These are phyloP conservation scores for Sugiyamaella chiloensis DNA, from an alignment of 805 yeast genomes.

Conservation along the genomic window DNA sequence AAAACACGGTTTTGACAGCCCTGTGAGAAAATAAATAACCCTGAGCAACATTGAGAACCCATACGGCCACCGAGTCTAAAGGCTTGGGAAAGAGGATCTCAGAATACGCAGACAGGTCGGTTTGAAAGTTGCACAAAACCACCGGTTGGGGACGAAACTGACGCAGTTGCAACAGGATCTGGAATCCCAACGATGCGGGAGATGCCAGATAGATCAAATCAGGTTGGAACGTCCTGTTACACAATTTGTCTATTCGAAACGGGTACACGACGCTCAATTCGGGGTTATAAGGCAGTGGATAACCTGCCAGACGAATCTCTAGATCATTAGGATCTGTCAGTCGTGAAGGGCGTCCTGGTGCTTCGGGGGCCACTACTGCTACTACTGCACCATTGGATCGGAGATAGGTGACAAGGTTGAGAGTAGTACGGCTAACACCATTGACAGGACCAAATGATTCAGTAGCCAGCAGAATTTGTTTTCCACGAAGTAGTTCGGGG, in stretches of 20 bases:
- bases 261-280: slow-evolving; percentile 3
- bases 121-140: slow-evolving; percentile 4
- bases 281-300: slow-evolving; percentile 1
- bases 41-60: slow-evolving; percentile 6
- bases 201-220: slow-evolving; percentile 1
- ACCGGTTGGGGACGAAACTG: background rate
- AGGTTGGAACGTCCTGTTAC: slow-evolving; percentile 1
- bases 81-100: slow-evolving; percentile 3
- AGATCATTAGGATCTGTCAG: background rate
- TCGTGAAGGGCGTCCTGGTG: background rate
- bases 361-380: background rate
- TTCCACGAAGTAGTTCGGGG: slow-evolving; percentile 5
- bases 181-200: slow-evolving; percentile 1
- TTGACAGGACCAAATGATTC: slow-evolving; percentile 3
- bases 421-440: slow-evolving; percentile 3
- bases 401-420: background rate
- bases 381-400: slow-evolving; percentile 1
- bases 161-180: background rate
- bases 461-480: slow-evolving; percentile 4
- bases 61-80: slow-evolving; percentile 1
- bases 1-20: slow-evolving; percentile 5
- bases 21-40: slow-evolving; percentile 5
- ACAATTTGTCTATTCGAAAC: slow-evolving; percentile 3
- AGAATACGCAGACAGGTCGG: slow-evolving; percentile 5
- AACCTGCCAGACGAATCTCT: background rate